Base-by-base conservation (phyloP, 2,329 filamentous ascomycete species). In the Colletotrichum aenigma region DNA sequence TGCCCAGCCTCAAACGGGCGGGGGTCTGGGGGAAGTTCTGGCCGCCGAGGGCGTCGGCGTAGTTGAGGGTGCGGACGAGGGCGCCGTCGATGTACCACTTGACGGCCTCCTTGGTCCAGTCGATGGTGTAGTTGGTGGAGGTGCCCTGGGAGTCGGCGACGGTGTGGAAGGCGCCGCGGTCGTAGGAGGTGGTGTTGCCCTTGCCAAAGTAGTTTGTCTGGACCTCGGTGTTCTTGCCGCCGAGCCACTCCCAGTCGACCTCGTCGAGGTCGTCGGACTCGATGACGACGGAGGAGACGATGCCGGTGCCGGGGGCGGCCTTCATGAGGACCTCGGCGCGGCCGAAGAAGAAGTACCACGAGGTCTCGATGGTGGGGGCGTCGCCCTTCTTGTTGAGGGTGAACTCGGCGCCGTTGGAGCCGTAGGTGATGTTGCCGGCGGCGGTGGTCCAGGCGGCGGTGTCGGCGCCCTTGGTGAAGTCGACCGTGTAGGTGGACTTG, bases 331-430 rank as follows among this genome's bases (percentile, higher is more conserved):
- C 90, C 60, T 95, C 92, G 77, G 95, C 91, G 77, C 91, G 91
- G 62, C 95, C 95, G 80, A 96, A 97, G 93, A 97, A 96, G 82
- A 97, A 94, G 86, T 96, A 96, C 88, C 94, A 95, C 78, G 93
- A 89, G 10, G 89, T 89, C 80, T 88, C 89, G 83, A 95, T 94
- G 15, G 91, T 92, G 18, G 93, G 90, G 56, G 87, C 88, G 58
- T 92, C 89, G 36, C 84, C 85, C 34, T 87, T 85, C 8, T 90
- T 83, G 0, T 88, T 89, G 83, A 95, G 95, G 75, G 91, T 90
- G 81, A 85, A 83, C 68, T 79, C 77, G 52, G 82, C 84, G 10
- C 85, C 85, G 7, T 79, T 74, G 28, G 77, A 67, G 10, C 76
- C 75, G 68, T 83, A 83, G 2, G 78, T 75, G 26, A 83, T 71